A percentile compares a stretch with the other conserved stretches of the same genome.
These are phyloP conservation scores for Wickerhamomyces sp. DNA, from an alignment of 1,139 yeast species.

Conservation along the genomic window DNA sequence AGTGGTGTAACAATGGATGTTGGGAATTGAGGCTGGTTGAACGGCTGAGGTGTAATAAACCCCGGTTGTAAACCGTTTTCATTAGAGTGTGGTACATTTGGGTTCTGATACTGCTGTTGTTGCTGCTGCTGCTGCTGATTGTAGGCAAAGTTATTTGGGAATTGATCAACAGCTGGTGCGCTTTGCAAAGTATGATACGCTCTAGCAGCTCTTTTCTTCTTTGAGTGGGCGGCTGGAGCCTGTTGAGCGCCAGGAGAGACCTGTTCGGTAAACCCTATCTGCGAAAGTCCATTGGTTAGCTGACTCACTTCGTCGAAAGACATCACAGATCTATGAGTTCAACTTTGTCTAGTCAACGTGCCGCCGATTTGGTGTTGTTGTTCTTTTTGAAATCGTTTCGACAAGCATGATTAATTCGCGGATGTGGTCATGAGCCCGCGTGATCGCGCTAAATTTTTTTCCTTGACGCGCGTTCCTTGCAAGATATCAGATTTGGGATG, in stretches of 20 bases:
- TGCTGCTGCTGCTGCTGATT: neutral
- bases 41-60: constrained; percentile 1
- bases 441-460: too few relatives aligned
- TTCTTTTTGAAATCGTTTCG: too few relatives aligned
- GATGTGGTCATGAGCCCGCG: too few relatives aligned
- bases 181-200: constrained; percentile 35
- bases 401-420: too few relatives aligned
- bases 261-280: constrained; percentile 5
- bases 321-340: too few relatives aligned
- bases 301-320: constrained; percentile 1
- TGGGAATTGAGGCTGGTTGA: constrained; percentile 2
- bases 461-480: too few relatives aligned
- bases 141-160: constrained; percentile 1
- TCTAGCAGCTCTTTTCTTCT: constrained; percentile 37
- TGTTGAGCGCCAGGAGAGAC: neutral
- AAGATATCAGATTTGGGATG: too few relatives aligned
- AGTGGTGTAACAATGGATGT: neutral
- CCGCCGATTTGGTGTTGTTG: too few relatives aligned
- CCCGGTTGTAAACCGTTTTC: neutral
- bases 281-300: constrained; percentile 9
- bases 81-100: neutral
- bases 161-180: neutral
- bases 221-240: neutral
- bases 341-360: too few relatives aligned
- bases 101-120: neutral